These are phyloP conservation scores for Globisporangium heterothallicum DNA, from an alignment of 352 stramenopile genomes.

Conservation along the genomic window DNA sequence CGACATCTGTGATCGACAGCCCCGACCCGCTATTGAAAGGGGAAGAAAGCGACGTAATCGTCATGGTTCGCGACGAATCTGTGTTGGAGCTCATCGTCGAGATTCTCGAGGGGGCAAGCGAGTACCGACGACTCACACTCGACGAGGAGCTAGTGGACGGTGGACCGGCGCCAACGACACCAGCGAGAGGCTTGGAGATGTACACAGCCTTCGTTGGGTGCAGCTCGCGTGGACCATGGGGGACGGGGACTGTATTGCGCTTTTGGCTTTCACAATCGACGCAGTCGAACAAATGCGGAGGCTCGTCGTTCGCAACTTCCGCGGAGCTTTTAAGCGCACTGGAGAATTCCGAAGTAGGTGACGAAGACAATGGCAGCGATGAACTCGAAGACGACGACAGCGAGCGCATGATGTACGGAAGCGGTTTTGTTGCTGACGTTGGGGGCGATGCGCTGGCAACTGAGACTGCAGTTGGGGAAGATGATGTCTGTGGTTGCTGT, in stretches of 20 bases:
- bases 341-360: constrained; percentile 5
- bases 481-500: neutral
- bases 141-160: constrained; percentile 3
- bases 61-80: constrained; percentile 5
- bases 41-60: constrained; percentile 5
- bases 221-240: constrained; percentile 54
- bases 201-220: constrained; percentile 68
- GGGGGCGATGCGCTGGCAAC: neutral
- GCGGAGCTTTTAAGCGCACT: constrained; percentile 5
- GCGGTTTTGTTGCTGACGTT: neutral
- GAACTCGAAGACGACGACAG: constrained; percentile 14
- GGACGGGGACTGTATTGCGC: constrained; percentile 20
- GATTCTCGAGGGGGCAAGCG: constrained; percentile 18
- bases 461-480: neutral
- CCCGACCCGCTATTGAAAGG: constrained; percentile 4
- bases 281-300: constrained; percentile 56
- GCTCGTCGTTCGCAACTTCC: constrained; percentile 15
- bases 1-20: constrained; percentile 6
- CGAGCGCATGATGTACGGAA: constrained; percentile 5
- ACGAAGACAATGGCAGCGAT: constrained; percentile 1
- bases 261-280: constrained; percentile 44
- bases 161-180: neutral
- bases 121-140: constrained; percentile 27
- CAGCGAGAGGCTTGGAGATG: constrained; percentile 40
- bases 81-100: constrained; percentile 5